phyloP scores from a whole-genome alignment of 148 eudicot species.

The Rhododendron williamsianum region DNA sequence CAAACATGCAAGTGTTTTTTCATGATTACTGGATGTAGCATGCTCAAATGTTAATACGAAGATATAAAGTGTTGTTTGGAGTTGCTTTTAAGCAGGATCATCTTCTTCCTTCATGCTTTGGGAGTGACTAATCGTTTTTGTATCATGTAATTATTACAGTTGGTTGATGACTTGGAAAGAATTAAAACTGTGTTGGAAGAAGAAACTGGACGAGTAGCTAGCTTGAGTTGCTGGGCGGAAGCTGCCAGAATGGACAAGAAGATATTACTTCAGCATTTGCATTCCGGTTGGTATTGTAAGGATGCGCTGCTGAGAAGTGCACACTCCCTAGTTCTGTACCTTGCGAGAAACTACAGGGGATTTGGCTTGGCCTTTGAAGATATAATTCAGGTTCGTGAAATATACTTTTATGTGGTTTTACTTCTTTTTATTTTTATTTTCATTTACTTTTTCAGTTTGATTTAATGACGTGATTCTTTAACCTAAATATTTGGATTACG shows the following conservation, averaged over 20 bases:
- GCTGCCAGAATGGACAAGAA: slow-evolving; percentile 70
- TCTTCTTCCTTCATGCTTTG: background rate
- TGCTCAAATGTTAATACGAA: background rate
- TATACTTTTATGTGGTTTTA: background rate
- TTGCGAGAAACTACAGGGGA: slow-evolving; percentile 69
- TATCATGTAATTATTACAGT: slow-evolving; percentile 33
- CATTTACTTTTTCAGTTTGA: background rate
- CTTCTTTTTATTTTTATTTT: background rate
- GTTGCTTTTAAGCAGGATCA: background rate
- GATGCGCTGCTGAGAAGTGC: slow-evolving; percentile 73
- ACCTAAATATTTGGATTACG: background rate
- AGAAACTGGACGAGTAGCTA: slow-evolving; percentile 54
- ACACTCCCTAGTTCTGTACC: slow-evolving; percentile 61
- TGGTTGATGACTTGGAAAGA: slow-evolving; percentile 70
- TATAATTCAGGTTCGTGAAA: slow-evolving; percentile 57
- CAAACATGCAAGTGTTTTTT: no score
- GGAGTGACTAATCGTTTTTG: slow-evolving; percentile 7
- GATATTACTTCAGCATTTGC: slow-evolving; percentile 46
- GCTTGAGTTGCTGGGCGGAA: slow-evolving; percentile 72
- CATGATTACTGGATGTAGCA: no score
- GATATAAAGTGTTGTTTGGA: background rate
- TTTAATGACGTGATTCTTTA: background rate
- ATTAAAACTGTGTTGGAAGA: slow-evolving; percentile 50
- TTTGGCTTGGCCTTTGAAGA: slow-evolving; percentile 69
- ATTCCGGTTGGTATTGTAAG: slow-evolving; percentile 74